phyloP scores from a whole-genome alignment of 768 basidiomycete genomes.

The Leccinum uliginosum region DNA sequence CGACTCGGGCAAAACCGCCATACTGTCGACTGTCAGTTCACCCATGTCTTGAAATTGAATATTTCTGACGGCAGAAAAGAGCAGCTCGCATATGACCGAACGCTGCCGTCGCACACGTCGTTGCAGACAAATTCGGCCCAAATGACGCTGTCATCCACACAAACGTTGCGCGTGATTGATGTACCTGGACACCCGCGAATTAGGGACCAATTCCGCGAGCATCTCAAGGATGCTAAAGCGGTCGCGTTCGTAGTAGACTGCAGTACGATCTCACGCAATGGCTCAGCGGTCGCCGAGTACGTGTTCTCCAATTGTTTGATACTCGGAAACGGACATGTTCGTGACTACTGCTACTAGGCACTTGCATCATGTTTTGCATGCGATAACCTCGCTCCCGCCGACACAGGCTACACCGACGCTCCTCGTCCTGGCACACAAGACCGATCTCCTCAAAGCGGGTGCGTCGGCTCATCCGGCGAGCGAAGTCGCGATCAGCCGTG shows the following conservation, averaged over 20 bases:
- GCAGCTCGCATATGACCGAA: constrained; percentile 63
- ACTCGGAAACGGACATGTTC: neutral
- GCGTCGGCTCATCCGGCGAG: constrained; percentile 31
- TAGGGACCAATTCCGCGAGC: constrained; percentile 65
- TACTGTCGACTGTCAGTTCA: constrained; percentile 60
- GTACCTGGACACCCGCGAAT: constrained; percentile 85
- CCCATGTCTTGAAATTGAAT: neutral
- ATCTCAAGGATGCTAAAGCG: constrained; percentile 57
- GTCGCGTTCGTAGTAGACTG: constrained; percentile 80
- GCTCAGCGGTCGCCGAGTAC: constrained; percentile 73
- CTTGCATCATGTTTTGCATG: constrained; percentile 66
- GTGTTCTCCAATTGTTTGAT: constrained; percentile 27
- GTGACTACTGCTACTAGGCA: constrained; percentile 43
- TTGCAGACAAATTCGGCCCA: constrained; percentile 65
- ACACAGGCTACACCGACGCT: constrained; percentile 59
- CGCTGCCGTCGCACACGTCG: constrained; percentile 69
- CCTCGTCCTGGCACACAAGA: constrained; percentile 72
- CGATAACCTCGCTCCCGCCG: constrained; percentile 67
- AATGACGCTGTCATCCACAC: constrained; percentile 40
- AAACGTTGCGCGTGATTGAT: constrained; percentile 57
- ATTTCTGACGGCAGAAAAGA: constrained; percentile 11
- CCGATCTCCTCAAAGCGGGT: constrained; percentile 57
- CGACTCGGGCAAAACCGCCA: constrained; percentile 79
- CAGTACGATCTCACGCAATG: constrained; percentile 73
- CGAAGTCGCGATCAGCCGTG: constrained; percentile 63